Evolutionary conservation across 116 monocot species (phyloP), one percentile per base, ranked within the genome.

Genomic region (Iris pallida): DNA sequence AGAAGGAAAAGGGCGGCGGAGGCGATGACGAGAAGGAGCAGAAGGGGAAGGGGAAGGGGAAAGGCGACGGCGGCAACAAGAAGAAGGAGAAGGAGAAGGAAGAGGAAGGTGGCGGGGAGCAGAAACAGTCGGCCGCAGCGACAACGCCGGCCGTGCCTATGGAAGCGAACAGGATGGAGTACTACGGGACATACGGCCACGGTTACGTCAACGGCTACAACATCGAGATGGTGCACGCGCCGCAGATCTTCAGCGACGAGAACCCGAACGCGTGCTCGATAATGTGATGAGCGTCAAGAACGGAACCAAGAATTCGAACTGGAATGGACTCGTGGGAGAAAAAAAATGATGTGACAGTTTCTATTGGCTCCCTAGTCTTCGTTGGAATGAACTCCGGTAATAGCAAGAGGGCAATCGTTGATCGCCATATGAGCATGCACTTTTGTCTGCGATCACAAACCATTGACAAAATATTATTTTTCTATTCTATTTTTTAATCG

Each of bases 231-330:
- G 46, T 47, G 42, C 79, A 86, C 54, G 76, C 82, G 9, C 82
- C 82, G 20, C 86, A 82, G 63, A 11, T 77, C 19, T 81, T 86
- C 71, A 86, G 82, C 58, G 82, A 82, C 58, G 82, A 81, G 57
- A 82, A 82, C 70, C 86, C 86, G 20, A 86, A 82, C 66, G 78
- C 82, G 30, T 86, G 86, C 71, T 65, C 82, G 14, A 53, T 85
- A 7, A 85, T 85, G 85, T 85, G 80, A 84, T 52, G 30, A 30
- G 3, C 30, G 30, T 1, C 3, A 30, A 30, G 30, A 3, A 3
- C 3, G 30, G 30, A 30, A 30, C 30, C 30, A 30, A 30, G 30
- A 30, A 30, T 30, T 30, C 30, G 20, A 11, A 15, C 18, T 6
- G 3, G 41, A 17, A 17, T 0, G 56, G 5, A 56, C 30, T 30